Base-by-base conservation (phyloP, 2,329 filamentous ascomycete genomes). In the Tolypocladium paradoxum region DNA sequence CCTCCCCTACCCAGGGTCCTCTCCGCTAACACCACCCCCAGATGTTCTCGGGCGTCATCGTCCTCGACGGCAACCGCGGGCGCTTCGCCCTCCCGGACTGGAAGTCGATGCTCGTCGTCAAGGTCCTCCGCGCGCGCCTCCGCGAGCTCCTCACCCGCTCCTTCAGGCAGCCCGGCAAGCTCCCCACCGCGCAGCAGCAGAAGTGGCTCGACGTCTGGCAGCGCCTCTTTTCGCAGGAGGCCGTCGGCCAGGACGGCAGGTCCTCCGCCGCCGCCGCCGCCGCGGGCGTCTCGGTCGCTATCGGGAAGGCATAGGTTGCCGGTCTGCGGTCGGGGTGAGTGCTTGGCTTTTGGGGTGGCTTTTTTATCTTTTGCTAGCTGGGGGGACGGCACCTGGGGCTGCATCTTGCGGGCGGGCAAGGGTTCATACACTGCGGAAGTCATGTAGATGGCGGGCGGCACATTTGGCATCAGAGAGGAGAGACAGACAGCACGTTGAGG, bases 61-160 rank as follows among this genome's bases (percentile, higher is more conserved):
- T 90, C 22, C 78, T 99, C 46, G 93, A 96, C 65, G 87, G 89
- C 46, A 95, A 96, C 65, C 81, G 91, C 33, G 80, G 92, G 49
- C 82, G 89, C 49, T 96, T 97, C 65, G 81, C 86, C 24, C 79
- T 95, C 1, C 79, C 84, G 5, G 88, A 95, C 65, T 97, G 92
- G 91, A 95, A 91, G 70, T 85, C 85, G 0, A 85, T 93, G 77
- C 80, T 96, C 36, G 90, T 87, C n/a, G 73, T 99, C 63, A 96
- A 96, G 70, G 82, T 84, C 6, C 73, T 97, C 51, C 81, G 90
- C 22, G 74, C 76, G 2, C 79, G 87, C 29, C 74, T 96, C 20
- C 83, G 85, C 58, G 90, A 95, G 59, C 80, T 95, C 40, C 74
- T 95, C 48, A 82, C 81, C 1, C 77, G 79, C 33, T 78, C 81